Evolutionary conservation across 2,329 filamentous ascomycete species (phyloP).

Genomic region (Berkeleyomyces rouxiae): DNA sequence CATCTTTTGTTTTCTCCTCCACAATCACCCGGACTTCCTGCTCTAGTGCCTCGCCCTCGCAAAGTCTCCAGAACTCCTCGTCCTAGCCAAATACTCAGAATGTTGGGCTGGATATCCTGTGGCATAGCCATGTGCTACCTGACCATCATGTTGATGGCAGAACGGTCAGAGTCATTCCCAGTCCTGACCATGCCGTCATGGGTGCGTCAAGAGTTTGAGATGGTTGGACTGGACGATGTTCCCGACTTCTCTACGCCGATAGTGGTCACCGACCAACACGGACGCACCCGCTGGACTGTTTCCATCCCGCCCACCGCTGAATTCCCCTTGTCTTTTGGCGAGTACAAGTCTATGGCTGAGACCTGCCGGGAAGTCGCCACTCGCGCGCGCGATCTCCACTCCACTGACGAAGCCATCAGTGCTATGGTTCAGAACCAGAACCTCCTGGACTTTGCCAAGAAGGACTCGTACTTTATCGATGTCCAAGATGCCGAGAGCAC

Average conservation of each 20-base stretch:
- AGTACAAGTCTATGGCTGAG: constrained; percentile 54
- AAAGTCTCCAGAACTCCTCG: constrained; percentile 41
- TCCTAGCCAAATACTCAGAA: constrained; percentile 40
- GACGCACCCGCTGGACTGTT: constrained; percentile 60
- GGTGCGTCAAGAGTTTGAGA: constrained; percentile 39
- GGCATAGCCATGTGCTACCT: constrained; percentile 36
- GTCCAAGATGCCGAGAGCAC: constrained; percentile 51
- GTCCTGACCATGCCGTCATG: constrained; percentile 14
- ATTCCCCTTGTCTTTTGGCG: constrained; percentile 49
- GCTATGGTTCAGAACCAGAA: constrained; percentile 15
- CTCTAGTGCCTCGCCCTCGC: constrained; percentile 46
- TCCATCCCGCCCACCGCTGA: constrained; percentile 51
- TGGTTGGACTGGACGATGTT: constrained; percentile 48
- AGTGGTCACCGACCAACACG: constrained; percentile 47
- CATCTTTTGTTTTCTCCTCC: constrained; percentile 51
- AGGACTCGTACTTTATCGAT: constrained; percentile 57
- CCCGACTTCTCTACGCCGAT: constrained; percentile 59
- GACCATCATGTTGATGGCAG: constrained; percentile 18
- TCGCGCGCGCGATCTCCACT: constrained; percentile 32
- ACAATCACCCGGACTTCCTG: constrained; percentile 55
- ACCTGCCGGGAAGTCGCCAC: constrained; percentile 49
- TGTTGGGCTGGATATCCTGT: constrained; percentile 36
- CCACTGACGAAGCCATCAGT: constrained; percentile 23
- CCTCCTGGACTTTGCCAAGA: constrained; percentile 27
- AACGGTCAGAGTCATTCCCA: constrained; percentile 18